These are phyloP conservation scores for Basipetospora chlamydospora DNA, from an alignment of 2,329 filamentous ascomycete species.

Conservation along the genomic window DNA sequence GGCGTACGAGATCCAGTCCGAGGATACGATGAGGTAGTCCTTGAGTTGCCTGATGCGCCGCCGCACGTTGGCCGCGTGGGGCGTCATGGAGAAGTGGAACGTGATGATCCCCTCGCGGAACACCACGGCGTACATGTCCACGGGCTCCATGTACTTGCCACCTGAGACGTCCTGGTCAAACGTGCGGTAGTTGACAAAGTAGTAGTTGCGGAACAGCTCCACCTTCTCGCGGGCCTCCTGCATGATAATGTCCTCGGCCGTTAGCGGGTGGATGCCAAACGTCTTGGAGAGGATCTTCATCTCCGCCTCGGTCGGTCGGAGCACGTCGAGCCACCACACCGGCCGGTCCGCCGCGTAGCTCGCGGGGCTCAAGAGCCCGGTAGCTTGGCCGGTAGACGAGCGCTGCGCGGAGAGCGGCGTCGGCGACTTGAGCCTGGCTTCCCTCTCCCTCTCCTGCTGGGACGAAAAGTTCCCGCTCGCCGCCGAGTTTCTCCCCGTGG, in stretches of 20 bases:
- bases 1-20: conserved; percentile 97
- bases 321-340: conserved; percentile 91
- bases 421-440: not conserved
- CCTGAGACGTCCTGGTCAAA: conserved; percentile 90
- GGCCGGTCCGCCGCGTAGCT: conserved; percentile 78
- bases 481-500: not conserved
- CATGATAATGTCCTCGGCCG: conserved; percentile 91
- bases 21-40: conserved; percentile 83
- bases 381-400: conserved; percentile 8
- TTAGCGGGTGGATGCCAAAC: conserved; percentile 91
- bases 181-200: conserved; percentile 95
- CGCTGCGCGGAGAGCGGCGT: not conserved
- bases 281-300: conserved; percentile 89
- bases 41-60: conserved; percentile 83
- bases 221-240: conserved; percentile 97
- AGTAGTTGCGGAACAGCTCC: conserved; percentile 92
- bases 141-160: conserved; percentile 82
- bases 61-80: conserved; percentile 90
- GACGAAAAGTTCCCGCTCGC: not conserved
- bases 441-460: not conserved
- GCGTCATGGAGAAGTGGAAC: conserved; percentile 94
- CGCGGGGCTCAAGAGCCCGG: conserved; percentile 29
- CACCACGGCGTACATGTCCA: conserved; percentile 95
- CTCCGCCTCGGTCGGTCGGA: conserved; percentile 81
- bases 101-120: conserved; percentile 91